Evolutionary conservation across 2,329 filamentous ascomycete species (phyloP).

Genomic region (Pestalotiopsis fici): DNA sequence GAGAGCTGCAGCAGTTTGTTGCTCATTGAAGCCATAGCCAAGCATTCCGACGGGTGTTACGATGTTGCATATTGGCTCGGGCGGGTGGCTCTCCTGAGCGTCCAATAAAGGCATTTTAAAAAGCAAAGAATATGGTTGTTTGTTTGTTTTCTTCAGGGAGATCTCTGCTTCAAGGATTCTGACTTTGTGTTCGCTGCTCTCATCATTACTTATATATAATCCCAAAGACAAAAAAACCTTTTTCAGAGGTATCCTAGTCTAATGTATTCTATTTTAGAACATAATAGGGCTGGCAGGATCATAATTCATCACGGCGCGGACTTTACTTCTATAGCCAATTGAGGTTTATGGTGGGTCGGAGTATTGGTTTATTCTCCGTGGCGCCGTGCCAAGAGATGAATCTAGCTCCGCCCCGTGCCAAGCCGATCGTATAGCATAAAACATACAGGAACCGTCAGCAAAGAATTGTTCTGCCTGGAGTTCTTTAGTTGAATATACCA

Average conservation of each 20-base stretch:
- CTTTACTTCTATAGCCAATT: background rate
- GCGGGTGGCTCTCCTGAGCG: background rate
- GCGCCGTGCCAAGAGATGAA: background rate
- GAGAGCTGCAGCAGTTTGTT: slow-evolving; percentile 25
- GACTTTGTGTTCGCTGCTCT: too few species aligned
- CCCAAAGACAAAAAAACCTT: too few species aligned
- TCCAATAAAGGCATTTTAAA: background rate
- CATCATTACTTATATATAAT: too few species aligned
- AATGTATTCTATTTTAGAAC: background rate
- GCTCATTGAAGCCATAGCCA: slow-evolving; percentile 46
- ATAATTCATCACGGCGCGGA: background rate
- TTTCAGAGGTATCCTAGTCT: too few species aligned
- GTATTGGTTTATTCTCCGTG: background rate
- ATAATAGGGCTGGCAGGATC: background rate
- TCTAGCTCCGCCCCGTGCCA: background rate
- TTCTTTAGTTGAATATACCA: background rate
- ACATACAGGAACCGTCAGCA: background rate
- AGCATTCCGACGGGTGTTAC: slow-evolving; percentile 50
- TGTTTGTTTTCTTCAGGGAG: too few species aligned
- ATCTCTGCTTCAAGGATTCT: too few species aligned
- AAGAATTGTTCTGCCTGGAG: background rate
- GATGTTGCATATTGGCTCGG: slow-evolving; percentile 36
- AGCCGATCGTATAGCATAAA: background rate
- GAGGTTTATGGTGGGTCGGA: background rate
- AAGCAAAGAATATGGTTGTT: background rate